Percentiles rank a stretch among this genome's conserved stretches.
phyloP scores from a whole-genome alignment of 2,329 filamentous ascomycete genomes.

The Claviceps sorghi region DNA sequence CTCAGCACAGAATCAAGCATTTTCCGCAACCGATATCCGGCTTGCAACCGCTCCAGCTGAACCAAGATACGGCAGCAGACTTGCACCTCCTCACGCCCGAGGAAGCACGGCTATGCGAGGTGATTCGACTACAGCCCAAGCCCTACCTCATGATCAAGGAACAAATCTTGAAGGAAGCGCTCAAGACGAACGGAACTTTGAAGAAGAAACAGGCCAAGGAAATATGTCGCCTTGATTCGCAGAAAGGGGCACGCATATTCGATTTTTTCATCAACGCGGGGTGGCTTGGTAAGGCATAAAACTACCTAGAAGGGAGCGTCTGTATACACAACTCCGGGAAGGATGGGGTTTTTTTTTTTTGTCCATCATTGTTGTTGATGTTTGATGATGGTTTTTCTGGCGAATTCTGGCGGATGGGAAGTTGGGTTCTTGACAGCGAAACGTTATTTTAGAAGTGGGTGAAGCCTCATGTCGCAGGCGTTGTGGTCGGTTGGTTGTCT shows the following conservation, averaged over 20 bases:
- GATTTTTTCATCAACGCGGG: slow-evolving; percentile 90
- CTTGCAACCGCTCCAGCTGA: slow-evolving; percentile 50
- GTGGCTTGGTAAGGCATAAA: slow-evolving; percentile 72
- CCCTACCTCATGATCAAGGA: slow-evolving; percentile 93
- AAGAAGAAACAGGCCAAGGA: slow-evolving; percentile 92
- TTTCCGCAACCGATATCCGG: slow-evolving; percentile 43
- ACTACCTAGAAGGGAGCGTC: background rate
- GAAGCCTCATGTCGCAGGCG: background rate
- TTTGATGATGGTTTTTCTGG: background rate
- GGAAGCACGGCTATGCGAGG: slow-evolving; percentile 74
- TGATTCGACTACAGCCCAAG: slow-evolving; percentile 77
- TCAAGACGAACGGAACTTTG: slow-evolving; percentile 72
- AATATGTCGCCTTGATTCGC: slow-evolving; percentile 67
- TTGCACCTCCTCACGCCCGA: slow-evolving; percentile 73
- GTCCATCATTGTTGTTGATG: background rate
- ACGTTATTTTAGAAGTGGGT: background rate
- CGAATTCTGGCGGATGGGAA: background rate
- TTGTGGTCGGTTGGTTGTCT: background rate
- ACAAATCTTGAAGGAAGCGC: slow-evolving; percentile 74
- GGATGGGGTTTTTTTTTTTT: background rate
- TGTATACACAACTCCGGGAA: background rate
- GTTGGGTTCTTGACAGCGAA: background rate
- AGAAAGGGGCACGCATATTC: slow-evolving; percentile 75
- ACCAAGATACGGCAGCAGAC: slow-evolving; percentile 64
- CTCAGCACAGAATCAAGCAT: slow-evolving; percentile 33